These are phyloP conservation scores for Cydonia oblonga DNA, from an alignment of 331 rosid species.

Conservation along the genomic window DNA sequence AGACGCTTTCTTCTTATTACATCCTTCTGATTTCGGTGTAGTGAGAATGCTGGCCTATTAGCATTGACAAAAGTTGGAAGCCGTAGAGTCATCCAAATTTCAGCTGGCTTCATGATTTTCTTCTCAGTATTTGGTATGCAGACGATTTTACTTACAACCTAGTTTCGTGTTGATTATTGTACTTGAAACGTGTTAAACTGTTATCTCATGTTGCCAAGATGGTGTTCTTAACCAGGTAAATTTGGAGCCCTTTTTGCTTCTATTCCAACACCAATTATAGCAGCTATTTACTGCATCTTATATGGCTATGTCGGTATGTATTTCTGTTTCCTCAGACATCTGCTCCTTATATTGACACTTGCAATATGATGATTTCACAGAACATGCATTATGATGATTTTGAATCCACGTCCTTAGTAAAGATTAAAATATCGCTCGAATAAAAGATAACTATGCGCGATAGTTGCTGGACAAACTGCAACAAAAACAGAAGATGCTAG, in stretches of 20 bases:
- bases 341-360: not conserved
- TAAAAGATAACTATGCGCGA: too few relatives aligned
- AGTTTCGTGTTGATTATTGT: not conserved
- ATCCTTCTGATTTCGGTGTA: conserved; percentile 5
- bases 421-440: too few relatives aligned
- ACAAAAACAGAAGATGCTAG: not conserved
- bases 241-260: conserved; percentile 76
- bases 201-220: conserved; percentile 8
- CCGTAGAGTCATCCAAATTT: conserved; percentile 70
- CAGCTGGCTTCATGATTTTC: conserved; percentile 72
- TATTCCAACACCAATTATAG: conserved; percentile 65
- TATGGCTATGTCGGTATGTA: conserved; percentile 63
- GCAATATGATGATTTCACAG: not conserved
- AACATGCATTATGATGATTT: too few relatives aligned
- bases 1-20: not conserved
- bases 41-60: conserved; percentile 77
- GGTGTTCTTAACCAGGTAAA: conserved; percentile 49
- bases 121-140: conserved; percentile 65
- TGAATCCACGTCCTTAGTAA: too few relatives aligned
- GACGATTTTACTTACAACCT: not conserved
- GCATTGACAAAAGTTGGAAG: conserved; percentile 75
- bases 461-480: not conserved
- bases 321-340: not conserved
- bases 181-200: too few relatives aligned
- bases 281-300: conserved; percentile 65